phyloP scores from a whole-genome alignment of 2,329 filamentous ascomycete species.

The Pseudogymnoascus sp. region DNA sequence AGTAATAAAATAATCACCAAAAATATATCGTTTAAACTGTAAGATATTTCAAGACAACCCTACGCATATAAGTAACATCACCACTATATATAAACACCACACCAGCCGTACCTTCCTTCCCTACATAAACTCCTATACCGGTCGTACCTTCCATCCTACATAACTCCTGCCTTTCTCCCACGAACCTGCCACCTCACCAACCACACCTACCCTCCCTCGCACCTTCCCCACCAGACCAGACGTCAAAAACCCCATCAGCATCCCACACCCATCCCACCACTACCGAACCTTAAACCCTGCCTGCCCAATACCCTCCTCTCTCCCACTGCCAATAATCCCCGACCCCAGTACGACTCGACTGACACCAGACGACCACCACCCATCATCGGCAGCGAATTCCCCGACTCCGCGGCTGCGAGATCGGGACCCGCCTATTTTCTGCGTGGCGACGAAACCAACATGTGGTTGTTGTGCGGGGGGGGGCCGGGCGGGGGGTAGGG shows the following conservation, averaged over 20 bases:
- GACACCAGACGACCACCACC: neutral
- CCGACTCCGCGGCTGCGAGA: neutral
- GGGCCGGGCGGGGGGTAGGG: neutral
- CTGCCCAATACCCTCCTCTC: neutral
- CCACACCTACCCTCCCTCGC: neutral
- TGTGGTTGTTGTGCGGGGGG: too few relatives aligned
- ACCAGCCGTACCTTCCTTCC: neutral
- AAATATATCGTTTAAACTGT: neutral
- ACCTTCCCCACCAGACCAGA: too few relatives aligned
- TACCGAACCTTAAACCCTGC: neutral
- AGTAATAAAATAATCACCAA: neutral
- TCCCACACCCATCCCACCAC: neutral
- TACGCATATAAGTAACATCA: neutral
- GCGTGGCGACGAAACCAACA: neutral
- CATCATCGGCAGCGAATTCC: neutral
- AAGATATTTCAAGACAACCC: neutral
- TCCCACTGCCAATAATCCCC: neutral
- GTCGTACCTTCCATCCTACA: neutral
- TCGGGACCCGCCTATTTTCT: neutral
- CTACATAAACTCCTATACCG: neutral
- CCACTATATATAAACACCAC: neutral
- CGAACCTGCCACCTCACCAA: neutral
- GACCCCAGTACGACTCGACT: neutral
- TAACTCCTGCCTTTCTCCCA: neutral
- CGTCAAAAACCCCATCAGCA: neutral